Evolutionary conservation across 169 alveolate genomes (phyloP).

Genomic region (Cryptosporidium ryanae): DNA sequence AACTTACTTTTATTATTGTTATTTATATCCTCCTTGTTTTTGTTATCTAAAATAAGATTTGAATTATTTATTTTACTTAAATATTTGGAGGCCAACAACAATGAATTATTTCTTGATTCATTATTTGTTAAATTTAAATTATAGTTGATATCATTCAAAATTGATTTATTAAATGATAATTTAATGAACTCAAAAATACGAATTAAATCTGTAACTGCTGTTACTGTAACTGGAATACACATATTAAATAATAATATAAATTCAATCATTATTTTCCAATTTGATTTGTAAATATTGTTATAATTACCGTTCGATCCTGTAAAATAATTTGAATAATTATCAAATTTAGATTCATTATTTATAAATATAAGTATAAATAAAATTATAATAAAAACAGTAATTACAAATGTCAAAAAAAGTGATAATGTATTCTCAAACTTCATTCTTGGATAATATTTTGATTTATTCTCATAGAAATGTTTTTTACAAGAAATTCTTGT

Average conservation of each 20-base stretch:
- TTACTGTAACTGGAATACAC: constrained; percentile 45
- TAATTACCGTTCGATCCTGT: neutral
- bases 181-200: constrained; percentile 28
- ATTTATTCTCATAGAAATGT: neutral
- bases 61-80: neutral
- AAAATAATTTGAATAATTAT: neutral
- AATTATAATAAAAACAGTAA: neutral
- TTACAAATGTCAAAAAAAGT: neutral
- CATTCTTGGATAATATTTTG: constrained; percentile 6
- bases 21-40: neutral
- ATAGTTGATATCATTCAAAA: constrained; percentile 2
- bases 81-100: neutral
- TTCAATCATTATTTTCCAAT: constrained; percentile 23
- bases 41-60: neutral
- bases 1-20: neutral
- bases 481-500: constrained; percentile 45
- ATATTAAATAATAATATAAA: constrained; percentile 41
- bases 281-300: neutral
- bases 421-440: constrained; percentile 28
- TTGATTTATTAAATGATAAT: constrained; percentile 23
- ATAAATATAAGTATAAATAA: constrained; percentile 1
- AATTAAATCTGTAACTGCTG: constrained; percentile 46
- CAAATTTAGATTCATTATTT: constrained; percentile 6
- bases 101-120: neutral
- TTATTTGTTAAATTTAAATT: neutral